Base-by-base conservation (phyloP, 768 basidiomycete genomes). In the Psilocybe subaeruginosa region DNA sequence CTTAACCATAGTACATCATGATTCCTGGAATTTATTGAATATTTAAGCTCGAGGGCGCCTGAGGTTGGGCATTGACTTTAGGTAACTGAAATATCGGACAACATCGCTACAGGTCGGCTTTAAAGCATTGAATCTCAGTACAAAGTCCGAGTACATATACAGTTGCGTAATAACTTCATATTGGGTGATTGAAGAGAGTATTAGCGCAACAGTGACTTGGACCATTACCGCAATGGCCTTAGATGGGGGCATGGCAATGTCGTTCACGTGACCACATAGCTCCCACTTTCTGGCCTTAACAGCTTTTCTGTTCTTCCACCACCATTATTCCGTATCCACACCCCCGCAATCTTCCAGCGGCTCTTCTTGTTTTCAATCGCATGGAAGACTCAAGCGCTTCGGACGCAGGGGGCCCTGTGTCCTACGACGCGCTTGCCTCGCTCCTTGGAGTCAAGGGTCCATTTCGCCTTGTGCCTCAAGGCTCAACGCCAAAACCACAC, bases 381-480 rank as follows among this genome's bases (percentile, higher is more conserved):
- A 78, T 78, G 79, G 78, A 78, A 65, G 74, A 73, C 67, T 74
- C 77, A 47, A 76, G 72, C 65, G 67, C 71, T 69, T 69, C 69
- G 30, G 77, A 76, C 63, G 73, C 73, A 56, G 76, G 75, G 54
- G 56, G 69, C 9, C 63, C 64, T 23, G 58, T 69, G 48, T 56
- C 70, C 14, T 59, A 64, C 56, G 69, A 76, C 59, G 72, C 80
- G 35, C 80, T 84, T 67, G 72, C 82, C 43, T 82, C 88, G 48
- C 66, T 87, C 61, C 80, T 91, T 56, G 88, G 87, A 62, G 75
- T 90, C 69, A 84, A 85, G 72, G 84, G 83, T 43, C 69, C 76
- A 53, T 76, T 90, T 67, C 88, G 87, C 68, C 82, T 91, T 74
- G 82, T 85, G 64, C 83, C 80, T 64, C 88, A 90, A 80, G 82